Conservation (phyloP, 305 asterid species). For the Fraxinus nigra region DNA sequence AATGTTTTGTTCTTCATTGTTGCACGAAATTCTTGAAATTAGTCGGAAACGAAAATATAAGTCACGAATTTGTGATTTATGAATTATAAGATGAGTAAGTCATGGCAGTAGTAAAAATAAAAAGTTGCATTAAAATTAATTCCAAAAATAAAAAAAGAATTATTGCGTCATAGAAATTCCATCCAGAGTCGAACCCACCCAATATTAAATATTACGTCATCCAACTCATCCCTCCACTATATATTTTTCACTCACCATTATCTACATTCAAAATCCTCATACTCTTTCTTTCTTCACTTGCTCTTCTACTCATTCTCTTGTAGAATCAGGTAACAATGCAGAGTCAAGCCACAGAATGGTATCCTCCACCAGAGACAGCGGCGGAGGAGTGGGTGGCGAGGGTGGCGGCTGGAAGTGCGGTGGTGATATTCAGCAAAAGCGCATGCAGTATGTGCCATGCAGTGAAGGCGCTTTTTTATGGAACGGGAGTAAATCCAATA, state of each 20-base stretch:
- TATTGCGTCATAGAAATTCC: neutral
- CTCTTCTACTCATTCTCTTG: neutral
- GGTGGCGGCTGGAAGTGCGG: constrained; percentile 24
- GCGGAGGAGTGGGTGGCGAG: neutral
- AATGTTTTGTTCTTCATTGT: neutral
- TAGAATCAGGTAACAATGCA: neutral
- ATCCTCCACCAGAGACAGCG: neutral
- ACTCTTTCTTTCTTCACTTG: neutral
- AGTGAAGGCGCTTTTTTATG: constrained; percentile 13
- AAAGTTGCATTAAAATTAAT: neutral
- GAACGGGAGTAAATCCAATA: constrained; percentile 23
- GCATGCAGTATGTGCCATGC: constrained; percentile 26
- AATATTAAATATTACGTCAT: neutral
- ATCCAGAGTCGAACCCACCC: neutral
- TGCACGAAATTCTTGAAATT: neutral
- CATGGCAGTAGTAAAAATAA: neutral
- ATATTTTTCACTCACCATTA: neutral
- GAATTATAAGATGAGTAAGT: neutral
- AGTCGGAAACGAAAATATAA: neutral
- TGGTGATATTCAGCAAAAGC: constrained; percentile 25
- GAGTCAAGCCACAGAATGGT: neutral
- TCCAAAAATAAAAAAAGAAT: too few relatives aligned
- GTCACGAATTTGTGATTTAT: neutral
- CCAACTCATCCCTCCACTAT: neutral
- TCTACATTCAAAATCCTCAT: neutral